phyloP scores from a whole-genome alignment of 2,329 filamentous ascomycete species.

The Phoma herbarum region DNA sequence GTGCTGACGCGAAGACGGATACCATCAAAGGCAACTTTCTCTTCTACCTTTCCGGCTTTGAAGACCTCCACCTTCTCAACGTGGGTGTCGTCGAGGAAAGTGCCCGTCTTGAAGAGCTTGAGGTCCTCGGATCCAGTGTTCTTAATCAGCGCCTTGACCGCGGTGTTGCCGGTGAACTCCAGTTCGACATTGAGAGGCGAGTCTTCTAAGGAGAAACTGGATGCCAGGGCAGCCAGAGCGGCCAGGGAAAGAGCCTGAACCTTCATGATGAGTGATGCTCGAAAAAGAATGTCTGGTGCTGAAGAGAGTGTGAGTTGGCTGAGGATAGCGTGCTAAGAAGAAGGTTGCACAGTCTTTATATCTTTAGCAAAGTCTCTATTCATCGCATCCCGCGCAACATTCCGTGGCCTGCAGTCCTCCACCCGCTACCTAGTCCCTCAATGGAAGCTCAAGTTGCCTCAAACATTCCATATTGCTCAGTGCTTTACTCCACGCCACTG shows the following conservation, averaged over 20 bases:
- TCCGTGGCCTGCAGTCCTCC: not conserved
- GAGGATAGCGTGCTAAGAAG: not conserved
- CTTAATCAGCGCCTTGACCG: conserved; percentile 61
- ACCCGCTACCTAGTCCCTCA: conserved; percentile 17
- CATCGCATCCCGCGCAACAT: not conserved
- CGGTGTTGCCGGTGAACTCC: conserved; percentile 59
- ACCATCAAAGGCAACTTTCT: conserved; percentile 60
- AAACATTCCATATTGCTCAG: conserved; percentile 13
- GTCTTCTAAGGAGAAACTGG: conserved; percentile 39
- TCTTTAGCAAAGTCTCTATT: not conserved
- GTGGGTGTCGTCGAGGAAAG: conserved; percentile 59
- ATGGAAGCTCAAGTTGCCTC: conserved; percentile 13
- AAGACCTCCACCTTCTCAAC: conserved; percentile 64
- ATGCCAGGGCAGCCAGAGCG: conserved; percentile 27
- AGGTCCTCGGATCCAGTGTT: conserved; percentile 60
- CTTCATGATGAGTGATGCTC: conserved; percentile 28
- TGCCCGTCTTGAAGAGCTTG: conserved; percentile 62
- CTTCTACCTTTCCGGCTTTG: conserved; percentile 58
- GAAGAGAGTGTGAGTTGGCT: conserved; percentile 9
- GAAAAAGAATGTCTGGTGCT: conserved; percentile 3
- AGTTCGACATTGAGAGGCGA: conserved; percentile 51
- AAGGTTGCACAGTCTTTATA: conserved; percentile 3
- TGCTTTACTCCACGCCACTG: conserved; percentile 13
- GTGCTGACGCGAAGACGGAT: conserved; percentile 60
- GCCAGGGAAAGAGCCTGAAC: conserved; percentile 24